Evolutionary conservation across 2,329 filamentous ascomycete species (phyloP).

Genomic region (Fusarium sarcochroum): DNA sequence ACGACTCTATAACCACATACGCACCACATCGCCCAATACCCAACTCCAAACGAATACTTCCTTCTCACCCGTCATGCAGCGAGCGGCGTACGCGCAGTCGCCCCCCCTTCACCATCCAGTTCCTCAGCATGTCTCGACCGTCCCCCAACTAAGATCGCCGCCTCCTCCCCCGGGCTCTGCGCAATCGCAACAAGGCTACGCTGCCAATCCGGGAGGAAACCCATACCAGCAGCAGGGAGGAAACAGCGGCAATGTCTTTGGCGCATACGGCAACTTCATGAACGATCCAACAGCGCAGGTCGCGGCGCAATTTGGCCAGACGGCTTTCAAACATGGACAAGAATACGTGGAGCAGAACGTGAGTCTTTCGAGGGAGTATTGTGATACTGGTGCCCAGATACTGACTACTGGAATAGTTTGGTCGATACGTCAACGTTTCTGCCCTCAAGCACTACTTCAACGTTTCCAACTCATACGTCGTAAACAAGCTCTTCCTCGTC

Average conservation of each 20-base stretch:
- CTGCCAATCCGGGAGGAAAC: conserved; percentile 79
- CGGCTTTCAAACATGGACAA: conserved; percentile 89
- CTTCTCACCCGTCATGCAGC: conserved; percentile 77
- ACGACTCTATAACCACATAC: background rate
- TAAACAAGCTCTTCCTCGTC: conserved; percentile 92
- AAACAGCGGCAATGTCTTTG: conserved; percentile 69
- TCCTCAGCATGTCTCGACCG: conserved; percentile 97
- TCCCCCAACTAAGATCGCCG: conserved; percentile 95
- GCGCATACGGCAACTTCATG: conserved; percentile 91
- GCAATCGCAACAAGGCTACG: conserved; percentile 74
- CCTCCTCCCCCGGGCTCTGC: conserved; percentile 82
- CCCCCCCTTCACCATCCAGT: conserved; percentile 97
- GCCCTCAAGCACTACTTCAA: conserved; percentile 99
- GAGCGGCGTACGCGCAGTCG: conserved; percentile 86
- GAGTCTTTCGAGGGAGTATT: conserved; percentile 51
- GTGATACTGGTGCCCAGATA: background rate
- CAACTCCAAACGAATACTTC: background rate
- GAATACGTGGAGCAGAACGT: conserved; percentile 98
- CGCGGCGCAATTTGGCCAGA: conserved; percentile 93
- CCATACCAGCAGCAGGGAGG: conserved; percentile 78
- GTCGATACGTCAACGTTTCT: conserved; percentile 88
- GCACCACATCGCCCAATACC: background rate
- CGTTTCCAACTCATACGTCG: conserved; percentile 96
- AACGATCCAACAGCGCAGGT: conserved; percentile 96
- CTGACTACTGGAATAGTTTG: conserved; percentile 58